These are phyloP conservation scores for Suhomyces terraborum DNA, from an alignment of 1,139 yeast genomes.

Conservation along the genomic window DNA sequence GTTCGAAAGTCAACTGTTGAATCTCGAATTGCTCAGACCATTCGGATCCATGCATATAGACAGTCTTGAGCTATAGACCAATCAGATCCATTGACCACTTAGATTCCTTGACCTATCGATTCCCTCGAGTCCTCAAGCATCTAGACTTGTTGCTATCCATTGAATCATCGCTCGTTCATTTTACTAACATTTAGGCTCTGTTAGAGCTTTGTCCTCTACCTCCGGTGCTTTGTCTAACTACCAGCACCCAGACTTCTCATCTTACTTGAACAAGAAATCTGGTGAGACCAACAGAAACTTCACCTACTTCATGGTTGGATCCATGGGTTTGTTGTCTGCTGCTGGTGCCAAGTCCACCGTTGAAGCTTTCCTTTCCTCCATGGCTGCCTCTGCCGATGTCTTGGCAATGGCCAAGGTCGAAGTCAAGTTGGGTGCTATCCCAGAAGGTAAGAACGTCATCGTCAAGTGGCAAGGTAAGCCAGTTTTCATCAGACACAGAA, in stretches of 20 bases:
- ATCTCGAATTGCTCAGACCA: too few species aligned
- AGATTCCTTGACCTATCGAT: too few species aligned
- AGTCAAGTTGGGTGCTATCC: constrained; percentile 90
- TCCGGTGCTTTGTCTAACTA: constrained; percentile 68
- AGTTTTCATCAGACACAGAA: constrained; percentile 98
- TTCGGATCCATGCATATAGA: too few species aligned
- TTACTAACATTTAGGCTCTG: constrained; percentile 23
- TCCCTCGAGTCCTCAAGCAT: too few species aligned
- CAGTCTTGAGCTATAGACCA: too few species aligned
- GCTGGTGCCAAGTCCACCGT: constrained; percentile 99
- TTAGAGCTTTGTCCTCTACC: constrained; percentile 42
- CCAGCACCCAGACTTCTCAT: constrained; percentile 90
- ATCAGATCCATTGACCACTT: too few species aligned
- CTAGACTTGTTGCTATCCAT: too few species aligned
- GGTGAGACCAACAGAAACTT: constrained; percentile 78
- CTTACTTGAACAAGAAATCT: constrained; percentile 74
- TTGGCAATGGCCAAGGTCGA: constrained; percentile 99
- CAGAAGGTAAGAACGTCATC: constrained; percentile 96
- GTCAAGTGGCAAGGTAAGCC: constrained; percentile 99
- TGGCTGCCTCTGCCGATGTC: constrained; percentile 99
- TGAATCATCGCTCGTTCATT: too few species aligned
- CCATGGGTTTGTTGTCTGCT: constrained; percentile 90
- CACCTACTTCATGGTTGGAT: constrained; percentile 97
- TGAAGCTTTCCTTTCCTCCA: constrained; percentile 87
- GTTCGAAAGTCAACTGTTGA: too few species aligned